Evolutionary conservation across 192 early-diverging fungal species (phyloP).

Genomic region (Entomortierella beljakovae): DNA sequence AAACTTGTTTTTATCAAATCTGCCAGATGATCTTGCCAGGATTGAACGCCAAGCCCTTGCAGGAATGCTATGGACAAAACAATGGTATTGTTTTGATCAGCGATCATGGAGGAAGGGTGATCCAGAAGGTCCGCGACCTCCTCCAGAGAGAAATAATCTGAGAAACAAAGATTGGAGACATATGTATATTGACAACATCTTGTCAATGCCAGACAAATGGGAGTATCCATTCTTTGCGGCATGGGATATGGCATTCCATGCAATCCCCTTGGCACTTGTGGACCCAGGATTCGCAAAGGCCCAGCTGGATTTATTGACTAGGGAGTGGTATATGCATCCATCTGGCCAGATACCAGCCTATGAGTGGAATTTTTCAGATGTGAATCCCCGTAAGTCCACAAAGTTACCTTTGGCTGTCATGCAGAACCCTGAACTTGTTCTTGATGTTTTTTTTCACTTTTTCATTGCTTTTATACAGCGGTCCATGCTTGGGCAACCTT

Average conservation of each 20-base stretch:
- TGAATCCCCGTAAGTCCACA: constrained; percentile 45
- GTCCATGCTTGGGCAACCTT: constrained; percentile 50
- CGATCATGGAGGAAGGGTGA: constrained; percentile 46
- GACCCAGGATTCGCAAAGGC: constrained; percentile 46
- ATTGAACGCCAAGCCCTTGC: constrained; percentile 49
- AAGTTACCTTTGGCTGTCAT: neutral
- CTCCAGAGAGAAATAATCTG: constrained; percentile 18
- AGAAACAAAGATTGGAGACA: constrained; percentile 51
- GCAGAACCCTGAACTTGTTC: neutral
- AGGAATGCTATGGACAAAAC: constrained; percentile 51
- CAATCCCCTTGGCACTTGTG: constrained; percentile 38
- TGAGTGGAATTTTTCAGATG: constrained; percentile 54
- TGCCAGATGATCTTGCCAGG: constrained; percentile 10
- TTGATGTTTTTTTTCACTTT: neutral
- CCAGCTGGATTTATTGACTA: constrained; percentile 46
- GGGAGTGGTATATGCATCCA: constrained; percentile 55
- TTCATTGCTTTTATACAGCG: constrained; percentile 17
- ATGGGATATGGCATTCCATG: constrained; percentile 50
- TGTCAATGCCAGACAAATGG: constrained; percentile 55
- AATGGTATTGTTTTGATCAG: constrained; percentile 52
- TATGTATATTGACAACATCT: constrained; percentile 42
- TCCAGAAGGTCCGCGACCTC: constrained; percentile 23
- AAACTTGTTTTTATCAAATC: constrained; percentile 1
- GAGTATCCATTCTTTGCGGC: constrained; percentile 55
- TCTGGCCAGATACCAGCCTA: constrained; percentile 52